Conservation (phyloP, 768 basidiomycete genomes). For the Kwoniella pini region DNA sequence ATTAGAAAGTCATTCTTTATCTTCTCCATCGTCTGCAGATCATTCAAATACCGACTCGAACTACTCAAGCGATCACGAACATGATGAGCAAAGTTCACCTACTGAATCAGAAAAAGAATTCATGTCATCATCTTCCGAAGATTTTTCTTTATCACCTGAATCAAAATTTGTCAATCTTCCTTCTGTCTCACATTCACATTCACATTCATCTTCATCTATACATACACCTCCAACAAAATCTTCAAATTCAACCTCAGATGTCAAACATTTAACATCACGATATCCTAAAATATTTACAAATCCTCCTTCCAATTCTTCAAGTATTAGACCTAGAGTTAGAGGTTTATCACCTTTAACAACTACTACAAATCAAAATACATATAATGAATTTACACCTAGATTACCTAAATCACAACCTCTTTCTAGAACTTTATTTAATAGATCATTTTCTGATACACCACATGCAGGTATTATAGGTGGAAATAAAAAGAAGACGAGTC, state of each 20-base stretch:
- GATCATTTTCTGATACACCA: conserved; percentile 18
- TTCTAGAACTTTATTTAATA: conserved; percentile 36
- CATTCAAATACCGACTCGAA: neutral
- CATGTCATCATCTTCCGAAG: neutral
- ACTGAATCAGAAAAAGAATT: conserved; percentile 1
- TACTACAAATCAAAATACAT: neutral
- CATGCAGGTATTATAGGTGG: conserved; percentile 29
- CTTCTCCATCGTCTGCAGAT: neutral
- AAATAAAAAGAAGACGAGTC: conserved; percentile 26
- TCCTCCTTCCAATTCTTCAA: conserved; percentile 1
- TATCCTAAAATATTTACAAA: conserved; percentile 18
- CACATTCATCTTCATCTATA: neutral
- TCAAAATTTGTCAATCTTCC: conserved; percentile 5
- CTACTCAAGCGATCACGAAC: conserved; percentile 3
- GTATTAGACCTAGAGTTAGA: neutral
- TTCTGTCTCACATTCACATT: neutral
- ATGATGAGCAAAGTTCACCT: conserved; percentile 4
- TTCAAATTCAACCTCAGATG: neutral
- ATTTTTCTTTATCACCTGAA: conserved; percentile 5
- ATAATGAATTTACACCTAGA: neutral
- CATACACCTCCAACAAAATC: conserved; percentile 6
- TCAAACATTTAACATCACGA: conserved; percentile 12
- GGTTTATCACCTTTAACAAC: conserved; percentile 17
- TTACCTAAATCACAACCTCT: conserved; percentile 46
- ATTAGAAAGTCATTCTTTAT: too few species aligned